Percentiles rank a stretch among this genome's conserved stretches.
phyloP scores from a whole-genome alignment of 495 filamentous ascomycete species.

The Lindgomyces ingoldianus region DNA sequence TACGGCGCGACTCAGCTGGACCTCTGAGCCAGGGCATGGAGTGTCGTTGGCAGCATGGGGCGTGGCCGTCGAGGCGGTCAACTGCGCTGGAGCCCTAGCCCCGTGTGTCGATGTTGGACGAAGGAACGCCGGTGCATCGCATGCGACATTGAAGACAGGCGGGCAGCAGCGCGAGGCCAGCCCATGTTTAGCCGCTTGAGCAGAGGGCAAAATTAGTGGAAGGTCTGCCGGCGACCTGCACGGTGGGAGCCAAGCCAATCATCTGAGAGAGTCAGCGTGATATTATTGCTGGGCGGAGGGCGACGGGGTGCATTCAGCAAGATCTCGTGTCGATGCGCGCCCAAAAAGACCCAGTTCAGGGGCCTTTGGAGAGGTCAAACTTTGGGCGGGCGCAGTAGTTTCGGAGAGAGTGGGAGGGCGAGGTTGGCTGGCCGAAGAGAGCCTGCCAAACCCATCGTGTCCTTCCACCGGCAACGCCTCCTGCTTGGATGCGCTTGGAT shows the following conservation, averaged over 20 bases:
- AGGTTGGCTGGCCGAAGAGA: neutral
- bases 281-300: neutral
- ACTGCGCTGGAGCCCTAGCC: slow-evolving; percentile 16
- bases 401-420: slow-evolving; percentile 29
- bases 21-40: slow-evolving; percentile 18
- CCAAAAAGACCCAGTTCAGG: slow-evolving; percentile 11
- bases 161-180: neutral
- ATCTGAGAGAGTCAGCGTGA: slow-evolving; percentile 12
- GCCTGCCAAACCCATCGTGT: neutral
- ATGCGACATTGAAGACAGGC: neutral
- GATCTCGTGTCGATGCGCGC: slow-evolving; percentile 26
- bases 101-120: slow-evolving; percentile 28
- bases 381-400: slow-evolving; percentile 32
- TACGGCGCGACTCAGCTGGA: slow-evolving; percentile 37
- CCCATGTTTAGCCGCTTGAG: slow-evolving; percentile 28
- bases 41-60: slow-evolving; percentile 22
- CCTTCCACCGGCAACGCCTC: neutral
- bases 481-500: slow-evolving; percentile 10
- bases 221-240: neutral
- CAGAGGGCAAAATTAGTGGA: neutral
- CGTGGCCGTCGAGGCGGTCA: slow-evolving; percentile 37
- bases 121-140: slow-evolving; percentile 25
- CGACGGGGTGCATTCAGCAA: slow-evolving; percentile 11
- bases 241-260: slow-evolving; percentile 13
- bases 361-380: slow-evolving; percentile 24